Conservation (phyloP, 176 grass and related monocot species). For the Hordeum marinum region DNA sequence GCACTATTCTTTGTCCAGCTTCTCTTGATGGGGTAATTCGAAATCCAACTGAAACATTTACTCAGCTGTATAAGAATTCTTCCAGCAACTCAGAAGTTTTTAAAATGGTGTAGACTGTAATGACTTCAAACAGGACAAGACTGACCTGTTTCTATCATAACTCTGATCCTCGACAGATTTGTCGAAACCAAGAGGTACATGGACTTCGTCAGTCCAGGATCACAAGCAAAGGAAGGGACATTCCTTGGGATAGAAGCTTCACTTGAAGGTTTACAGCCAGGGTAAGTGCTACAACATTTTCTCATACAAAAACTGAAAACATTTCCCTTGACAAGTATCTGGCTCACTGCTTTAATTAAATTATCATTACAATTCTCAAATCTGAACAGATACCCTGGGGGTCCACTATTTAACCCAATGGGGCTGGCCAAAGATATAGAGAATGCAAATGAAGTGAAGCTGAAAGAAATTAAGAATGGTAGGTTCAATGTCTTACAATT, state of each 20-base stretch:
- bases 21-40: slow-evolving; percentile 88
- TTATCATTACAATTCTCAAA: background rate
- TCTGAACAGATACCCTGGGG: slow-evolving; percentile 68
- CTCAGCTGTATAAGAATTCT: background rate
- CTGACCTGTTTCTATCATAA: slow-evolving; percentile 4
- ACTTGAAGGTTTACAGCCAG: slow-evolving; percentile 59
- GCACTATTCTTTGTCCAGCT: slow-evolving; percentile 82
- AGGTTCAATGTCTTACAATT: background rate
- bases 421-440: slow-evolving; percentile 77
- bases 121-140: slow-evolving; percentile 11
- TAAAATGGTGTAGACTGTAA: background rate
- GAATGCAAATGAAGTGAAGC: slow-evolving; percentile 61
- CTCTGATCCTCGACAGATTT: slow-evolving; percentile 41
- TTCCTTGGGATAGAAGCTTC: slow-evolving; percentile 81
- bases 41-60: background rate
- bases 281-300: slow-evolving; percentile 34
- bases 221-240: slow-evolving; percentile 77
- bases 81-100: background rate
- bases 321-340: background rate
- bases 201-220: slow-evolving; percentile 70
- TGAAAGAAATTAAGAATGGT: slow-evolving; percentile 99
- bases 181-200: slow-evolving; percentile 92
- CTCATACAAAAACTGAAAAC: background rate
- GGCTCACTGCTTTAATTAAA: slow-evolving; percentile 5
- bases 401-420: slow-evolving; percentile 77